Conservation (phyloP, 257 asterid genomes). For the Henckelia pumila region DNA sequence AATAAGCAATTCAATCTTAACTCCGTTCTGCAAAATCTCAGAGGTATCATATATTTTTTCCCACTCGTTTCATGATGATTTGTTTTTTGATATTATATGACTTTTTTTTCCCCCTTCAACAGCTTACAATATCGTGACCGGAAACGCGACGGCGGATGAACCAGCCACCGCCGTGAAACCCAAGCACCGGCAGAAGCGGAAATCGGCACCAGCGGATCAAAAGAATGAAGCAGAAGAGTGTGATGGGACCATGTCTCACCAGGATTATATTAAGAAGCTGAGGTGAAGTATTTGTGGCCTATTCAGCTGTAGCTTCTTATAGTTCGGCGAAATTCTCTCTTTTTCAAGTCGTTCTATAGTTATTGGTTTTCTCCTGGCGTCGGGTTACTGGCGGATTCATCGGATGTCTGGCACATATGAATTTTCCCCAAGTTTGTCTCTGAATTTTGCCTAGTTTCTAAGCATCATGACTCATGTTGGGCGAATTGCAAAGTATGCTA, state of each 20-base stretch:
- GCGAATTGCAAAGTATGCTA: too few relatives aligned
- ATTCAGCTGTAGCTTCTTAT: neutral
- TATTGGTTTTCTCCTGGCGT: neutral
- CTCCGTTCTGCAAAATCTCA: conserved; percentile 76
- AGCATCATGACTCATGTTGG: too few relatives aligned
- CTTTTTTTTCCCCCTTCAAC: neutral
- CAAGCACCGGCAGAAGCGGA: neutral
- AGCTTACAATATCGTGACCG: neutral
- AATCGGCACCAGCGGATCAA: neutral
- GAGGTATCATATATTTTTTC: conserved; percentile 28
- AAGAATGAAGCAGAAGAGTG: neutral
- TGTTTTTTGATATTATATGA: neutral
- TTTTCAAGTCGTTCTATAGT: neutral
- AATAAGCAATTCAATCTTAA: conserved; percentile 67
- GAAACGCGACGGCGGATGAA: neutral
- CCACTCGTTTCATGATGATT: neutral
- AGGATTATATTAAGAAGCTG: neutral
- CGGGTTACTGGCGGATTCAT: neutral
- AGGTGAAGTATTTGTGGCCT: neutral
- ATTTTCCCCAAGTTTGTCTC: neutral
- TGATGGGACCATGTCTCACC: neutral
- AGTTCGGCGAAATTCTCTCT: neutral
- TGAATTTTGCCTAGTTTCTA: neutral
- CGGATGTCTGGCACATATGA: neutral
- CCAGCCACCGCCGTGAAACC: neutral